A percentile compares a stretch with the other conserved stretches of the same genome.
Conservation (phyloP, 163 green algal species). For the Chlorella variabilis region DNA sequence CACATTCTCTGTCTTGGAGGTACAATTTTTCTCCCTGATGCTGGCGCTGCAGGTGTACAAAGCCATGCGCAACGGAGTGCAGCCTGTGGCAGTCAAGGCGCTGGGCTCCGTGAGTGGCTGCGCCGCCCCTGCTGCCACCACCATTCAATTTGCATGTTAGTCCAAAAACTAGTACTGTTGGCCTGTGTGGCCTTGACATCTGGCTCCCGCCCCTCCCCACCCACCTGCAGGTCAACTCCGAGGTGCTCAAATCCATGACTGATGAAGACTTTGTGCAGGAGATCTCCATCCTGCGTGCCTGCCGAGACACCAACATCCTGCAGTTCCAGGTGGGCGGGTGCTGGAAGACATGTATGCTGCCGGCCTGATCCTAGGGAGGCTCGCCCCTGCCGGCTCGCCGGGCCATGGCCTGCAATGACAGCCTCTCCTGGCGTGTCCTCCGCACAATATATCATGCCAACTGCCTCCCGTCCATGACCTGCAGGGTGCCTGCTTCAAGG, state of each 20-base stretch:
- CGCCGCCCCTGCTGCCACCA: neutral
- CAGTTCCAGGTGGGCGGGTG: conserved; percentile 26
- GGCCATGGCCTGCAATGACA: neutral
- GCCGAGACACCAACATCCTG: conserved; percentile 55
- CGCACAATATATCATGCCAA: too few species aligned
- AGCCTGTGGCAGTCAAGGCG: conserved; percentile 57
- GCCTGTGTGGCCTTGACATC: too few species aligned
- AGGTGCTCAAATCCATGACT: conserved; percentile 14
- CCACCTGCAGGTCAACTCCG: conserved; percentile 5
- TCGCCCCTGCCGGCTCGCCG: neutral
- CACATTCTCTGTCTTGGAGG: too few species aligned
- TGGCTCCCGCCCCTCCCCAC: too few species aligned
- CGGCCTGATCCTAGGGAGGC: too few species aligned
- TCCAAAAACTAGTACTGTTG: too few species aligned
- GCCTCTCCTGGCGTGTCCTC: too few species aligned
- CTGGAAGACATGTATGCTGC: neutral
- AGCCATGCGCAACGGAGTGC: conserved; percentile 46
- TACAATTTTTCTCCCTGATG: neutral
- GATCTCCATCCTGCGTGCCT: conserved; percentile 54
- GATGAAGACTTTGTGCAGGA: conserved; percentile 3
- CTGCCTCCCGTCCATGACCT: neutral
- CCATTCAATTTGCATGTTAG: neutral
- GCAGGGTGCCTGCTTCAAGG: conserved; percentile 39
- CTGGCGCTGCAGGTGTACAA: conserved; percentile 41
- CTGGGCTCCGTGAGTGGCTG: conserved; percentile 26